Base-by-base conservation (phyloP, 2,329 filamentous ascomycete species). In the Cyanodermella asteris region DNA sequence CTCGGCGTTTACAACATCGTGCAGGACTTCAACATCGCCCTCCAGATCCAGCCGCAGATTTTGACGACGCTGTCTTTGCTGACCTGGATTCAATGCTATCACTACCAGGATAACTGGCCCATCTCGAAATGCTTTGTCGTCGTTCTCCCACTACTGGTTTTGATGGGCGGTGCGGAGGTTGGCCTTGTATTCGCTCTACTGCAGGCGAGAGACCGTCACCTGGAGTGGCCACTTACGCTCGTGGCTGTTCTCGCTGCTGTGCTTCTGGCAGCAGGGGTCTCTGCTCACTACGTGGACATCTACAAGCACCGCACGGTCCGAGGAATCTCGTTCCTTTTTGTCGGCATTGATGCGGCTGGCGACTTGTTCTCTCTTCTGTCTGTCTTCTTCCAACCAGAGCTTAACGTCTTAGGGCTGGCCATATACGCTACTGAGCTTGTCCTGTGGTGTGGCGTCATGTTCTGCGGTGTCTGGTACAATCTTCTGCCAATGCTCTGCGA, bases 251-350 rank as follows among this genome's bases (percentile, higher is more conserved):
- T 75, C 1, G 69, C 71, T 0, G 69, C 71, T 0, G 41, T 53
- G 1, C 50, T 77, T 3, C 56, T 77, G 2, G 66, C 65, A 2
- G 56, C 64, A 2, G 72, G 72, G 0, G 72, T 77, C 0, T 45
- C 74, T 6, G 50, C 64, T 3, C 70, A 77, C 39, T 77, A 76
- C 36, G 64, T 60, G 51, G 71, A 77, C 32, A 75, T 78, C 13
- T 74, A 64, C 37, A 40, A 55, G 3, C 61, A 73, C 34, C 56
- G 64, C 5, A 73, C 69, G 0, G 71, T 75, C 2, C 55, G 68
- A 9, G 71, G 72, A 6, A 75, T 77, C 19, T 74, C 69, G 1
- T 76, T 77, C 42, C 49, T 74, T 3, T 78, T 78, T 34, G 69
- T 74, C 0, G 64, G 53, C 2, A 71, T 77, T 21, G 72, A 77